Evolutionary conservation across 2,329 filamentous ascomycete species (phyloP), one percentile per base, ranked within the genome.

Genomic region (Didymella segeticola): DNA sequence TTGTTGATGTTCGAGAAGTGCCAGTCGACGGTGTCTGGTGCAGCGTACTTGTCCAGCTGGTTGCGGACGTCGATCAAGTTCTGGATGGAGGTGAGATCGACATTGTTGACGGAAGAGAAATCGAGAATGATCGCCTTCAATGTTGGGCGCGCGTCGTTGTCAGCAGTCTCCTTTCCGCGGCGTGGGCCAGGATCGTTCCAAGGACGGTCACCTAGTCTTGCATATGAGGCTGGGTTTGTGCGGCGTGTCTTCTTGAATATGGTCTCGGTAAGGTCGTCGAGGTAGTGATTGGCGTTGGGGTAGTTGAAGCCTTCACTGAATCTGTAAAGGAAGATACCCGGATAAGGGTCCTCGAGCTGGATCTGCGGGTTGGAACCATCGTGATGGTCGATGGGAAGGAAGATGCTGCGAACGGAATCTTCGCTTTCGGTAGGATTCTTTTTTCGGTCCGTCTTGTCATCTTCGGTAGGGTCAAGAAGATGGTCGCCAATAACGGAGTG

Each of bases 261-360:
- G 9, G 67, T 69, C 1, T 72, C 60, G 1, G 73, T 70, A 53
- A 81, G 70, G 67, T 91, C 84, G 67, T 97, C 92, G 38, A 96
- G 84, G 57, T 96, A 92, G 72, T 92, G 88, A 68, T 91, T 91
- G 20, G 91, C 92, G 65, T 97, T 99, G 53, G 93, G 92, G 70
- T 97, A 99, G 78, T 95, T 96, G 83, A 96, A 96, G 39, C 93
- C 91, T 78, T 98, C 93, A 0, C 90, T 89, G 75, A 99, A 97
- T 36, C 93, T 87, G 79, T 97, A 98, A 69, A 99, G 96, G 78
- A 98, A 97, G 66, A 99, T 85, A 43, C 95, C 95, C 0, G 93
- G 93, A 67, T 95, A 91, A 1, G 95, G 93, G 52, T 86, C 86
- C 56, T 90, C 82, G 7, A 96, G 79, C 12, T 89, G 82, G 34